A percentile compares a stretch with the other conserved stretches of the same genome.
Evolutionary conservation across 2,329 filamentous ascomycete genomes (phyloP).

Genomic region (Xylaria hypoxylon): DNA sequence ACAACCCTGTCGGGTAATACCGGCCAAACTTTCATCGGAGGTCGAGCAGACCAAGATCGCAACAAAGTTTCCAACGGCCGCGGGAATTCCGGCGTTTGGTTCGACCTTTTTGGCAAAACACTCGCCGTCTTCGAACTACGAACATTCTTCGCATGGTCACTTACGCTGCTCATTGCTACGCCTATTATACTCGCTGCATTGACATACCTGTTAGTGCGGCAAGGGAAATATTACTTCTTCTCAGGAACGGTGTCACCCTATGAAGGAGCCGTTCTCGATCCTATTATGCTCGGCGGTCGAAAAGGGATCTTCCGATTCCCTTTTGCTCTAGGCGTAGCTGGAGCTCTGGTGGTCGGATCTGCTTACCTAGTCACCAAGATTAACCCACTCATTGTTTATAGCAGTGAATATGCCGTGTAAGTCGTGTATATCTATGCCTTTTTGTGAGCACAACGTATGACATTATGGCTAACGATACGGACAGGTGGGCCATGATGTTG

Average conservation of each 20-base stretch:
- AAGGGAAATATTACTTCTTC: conserved; percentile 91
- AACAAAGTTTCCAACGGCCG: conserved; percentile 74
- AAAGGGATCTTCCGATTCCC: conserved; percentile 88
- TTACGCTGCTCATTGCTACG: conserved; percentile 83
- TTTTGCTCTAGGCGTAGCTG: conserved; percentile 76
- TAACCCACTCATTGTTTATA: conserved; percentile 92
- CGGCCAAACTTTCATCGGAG: conserved; percentile 69
- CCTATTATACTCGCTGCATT: conserved; percentile 79
- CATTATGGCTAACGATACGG: conserved; percentile 31
- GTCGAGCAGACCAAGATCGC: conserved; percentile 64
- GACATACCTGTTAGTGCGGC: conserved; percentile 74
- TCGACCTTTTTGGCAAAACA: conserved; percentile 84
- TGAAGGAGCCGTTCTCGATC: conserved; percentile 70
- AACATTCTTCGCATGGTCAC: conserved; percentile 87
- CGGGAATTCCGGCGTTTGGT: conserved; percentile 84
- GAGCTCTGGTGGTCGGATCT: conserved; percentile 75
- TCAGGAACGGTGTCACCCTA: conserved; percentile 68
- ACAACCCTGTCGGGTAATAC: conserved; percentile 76
- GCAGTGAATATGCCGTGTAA: conserved; percentile 81
- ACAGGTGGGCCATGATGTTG: conserved; percentile 81
- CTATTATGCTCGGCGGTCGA: conserved; percentile 77
- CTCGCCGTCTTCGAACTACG: conserved; percentile 84
- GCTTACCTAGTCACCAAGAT: conserved; percentile 82
- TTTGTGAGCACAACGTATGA: neutral
- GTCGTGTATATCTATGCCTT: conserved; percentile 24